These are phyloP conservation scores for Ogataea ramenticola DNA, from an alignment of 805 yeast genomes.

Conservation along the genomic window DNA sequence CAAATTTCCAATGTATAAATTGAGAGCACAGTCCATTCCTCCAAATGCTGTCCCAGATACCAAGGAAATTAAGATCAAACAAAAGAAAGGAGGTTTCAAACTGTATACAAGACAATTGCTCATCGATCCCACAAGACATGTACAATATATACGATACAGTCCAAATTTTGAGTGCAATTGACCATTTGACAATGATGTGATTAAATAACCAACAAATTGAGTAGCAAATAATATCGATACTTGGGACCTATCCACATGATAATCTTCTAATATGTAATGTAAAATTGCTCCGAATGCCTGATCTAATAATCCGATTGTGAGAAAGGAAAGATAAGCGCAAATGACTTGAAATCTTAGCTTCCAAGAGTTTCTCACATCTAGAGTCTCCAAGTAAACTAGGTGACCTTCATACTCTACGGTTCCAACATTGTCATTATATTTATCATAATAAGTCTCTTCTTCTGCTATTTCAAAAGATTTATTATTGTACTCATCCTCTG, in stretches of 20 bases:
- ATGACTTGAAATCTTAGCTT: conserved; percentile 37
- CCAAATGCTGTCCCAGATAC: conserved; percentile 53
- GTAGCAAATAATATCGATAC: conserved; percentile 45
- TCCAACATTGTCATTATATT: neutral
- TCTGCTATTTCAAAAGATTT: neutral
- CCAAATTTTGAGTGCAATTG: conserved; percentile 37
- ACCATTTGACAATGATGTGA: conserved; percentile 44
- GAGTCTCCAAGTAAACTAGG: conserved; percentile 27
- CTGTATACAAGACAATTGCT: conserved; percentile 23
- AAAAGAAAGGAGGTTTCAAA: conserved; percentile 32
- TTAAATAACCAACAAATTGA: conserved; percentile 47
- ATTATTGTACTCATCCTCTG: neutral
- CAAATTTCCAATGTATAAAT: conserved; percentile 43
- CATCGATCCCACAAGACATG: conserved; percentile 7
- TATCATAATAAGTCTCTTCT: neutral
- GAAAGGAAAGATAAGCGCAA: conserved; percentile 31
- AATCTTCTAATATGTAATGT: conserved; percentile 42
- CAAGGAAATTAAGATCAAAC: conserved; percentile 32
- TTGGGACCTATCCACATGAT: conserved; percentile 39
- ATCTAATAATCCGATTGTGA: conserved; percentile 49
- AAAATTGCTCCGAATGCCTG: conserved; percentile 56
- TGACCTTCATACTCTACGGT: conserved; percentile 12
- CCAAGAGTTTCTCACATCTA: conserved; percentile 30
- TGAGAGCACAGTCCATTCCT: conserved; percentile 45
- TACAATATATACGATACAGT: conserved; percentile 35